Evolutionary conservation across 1,284 basidiomycete genomes (phyloP), one percentile per base, ranked within the genome.

Genomic region (Schizophyllum commune): DNA sequence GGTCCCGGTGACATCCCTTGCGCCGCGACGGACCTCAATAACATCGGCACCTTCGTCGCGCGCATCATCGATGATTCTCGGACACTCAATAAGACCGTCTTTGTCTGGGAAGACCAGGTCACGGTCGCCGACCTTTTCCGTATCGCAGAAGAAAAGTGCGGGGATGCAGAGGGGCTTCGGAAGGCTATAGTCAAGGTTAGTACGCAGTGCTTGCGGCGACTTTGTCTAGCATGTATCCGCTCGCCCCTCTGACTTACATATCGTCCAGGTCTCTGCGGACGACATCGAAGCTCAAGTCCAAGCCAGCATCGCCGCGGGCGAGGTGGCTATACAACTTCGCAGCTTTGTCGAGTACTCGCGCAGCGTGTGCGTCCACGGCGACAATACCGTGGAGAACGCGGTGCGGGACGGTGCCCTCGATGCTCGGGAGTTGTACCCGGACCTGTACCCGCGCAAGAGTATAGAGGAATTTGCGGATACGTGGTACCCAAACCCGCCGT

Each of bases 81-180:
- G 11, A 67, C 65, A 9, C 53, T 65, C 55, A 67, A 67, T 61
- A 47, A 61, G 33, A 61, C 55, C 51, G 64, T 67, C 4, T 22
- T 57, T 8, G 39, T 47, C 13, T 47, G 39, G 39, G 39, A 47
- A 8, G 39, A 47, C 39, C 39, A 47, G 13, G 39, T 47, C 39
- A 47, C 39, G 4, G 39, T 13, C 13, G 39, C 39, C 13, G 39
- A 47, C 39, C 39, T 47, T 2, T 47, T 47, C 39, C 39, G 39
- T 8, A 47, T 47, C 8, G 39, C 39, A 8, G 39, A 47, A 17
- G 39, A 47, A 8, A 47, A 47, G 39, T 47, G 39, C 39, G 39
- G 39, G 4, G 39, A 47, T 9, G 39, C 13, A 17, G 39, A 47
- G 9, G 39, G 39, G 4, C 8, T 47, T 3, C 2, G 27, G 27